A percentile compares a stretch with the other conserved stretches of the same genome.
phyloP scores from a whole-genome alignment of 768 basidiomycete species.

The Auriscalpium microsporum region DNA sequence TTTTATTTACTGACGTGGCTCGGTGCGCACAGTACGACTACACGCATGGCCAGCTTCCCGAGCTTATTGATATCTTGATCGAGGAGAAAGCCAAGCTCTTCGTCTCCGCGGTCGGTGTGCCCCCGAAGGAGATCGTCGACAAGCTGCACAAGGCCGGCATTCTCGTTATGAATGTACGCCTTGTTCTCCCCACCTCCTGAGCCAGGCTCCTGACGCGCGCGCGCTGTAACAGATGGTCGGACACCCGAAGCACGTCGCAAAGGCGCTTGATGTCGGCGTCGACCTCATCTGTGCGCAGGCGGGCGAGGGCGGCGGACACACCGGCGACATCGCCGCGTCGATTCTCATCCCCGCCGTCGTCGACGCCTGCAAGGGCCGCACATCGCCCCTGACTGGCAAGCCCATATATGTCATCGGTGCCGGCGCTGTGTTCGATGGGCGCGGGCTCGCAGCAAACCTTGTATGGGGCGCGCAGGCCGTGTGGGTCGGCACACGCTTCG shows the following conservation, averaged over 20 bases:
- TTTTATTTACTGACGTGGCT: neutral
- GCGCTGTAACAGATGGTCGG: slow-evolving; percentile 61
- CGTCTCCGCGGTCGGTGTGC: slow-evolving; percentile 87
- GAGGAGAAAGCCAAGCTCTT: slow-evolving; percentile 84
- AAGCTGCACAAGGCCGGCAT: slow-evolving; percentile 79
- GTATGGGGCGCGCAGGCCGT: slow-evolving; percentile 86
- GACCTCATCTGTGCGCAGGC: slow-evolving; percentile 94
- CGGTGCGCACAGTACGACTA: slow-evolving; percentile 64
- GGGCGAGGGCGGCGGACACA: slow-evolving; percentile 68
- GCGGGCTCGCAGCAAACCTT: slow-evolving; percentile 80
- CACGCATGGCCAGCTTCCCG: slow-evolving; percentile 79
- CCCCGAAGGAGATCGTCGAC: slow-evolving; percentile 73
- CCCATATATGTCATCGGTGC: slow-evolving; percentile 87
- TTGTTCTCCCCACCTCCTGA: neutral
- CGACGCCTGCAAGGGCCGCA: slow-evolving; percentile 69
- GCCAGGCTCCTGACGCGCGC: too few species aligned
- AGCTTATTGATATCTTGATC: slow-evolving; percentile 85
- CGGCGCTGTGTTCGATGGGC: slow-evolving; percentile 85
- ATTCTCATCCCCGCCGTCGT: slow-evolving; percentile 90
- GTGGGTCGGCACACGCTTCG: slow-evolving; percentile 64
- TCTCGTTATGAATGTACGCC: slow-evolving; percentile 71
- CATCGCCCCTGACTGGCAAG: slow-evolving; percentile 70
- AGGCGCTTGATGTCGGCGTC: slow-evolving; percentile 76
- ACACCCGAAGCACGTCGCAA: slow-evolving; percentile 82
- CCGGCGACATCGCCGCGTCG: slow-evolving; percentile 75